Percentiles rank a stretch among this genome's conserved stretches.
These are phyloP conservation scores for Starmerella bombicola DNA, from an alignment of 805 yeast genomes.

Conservation along the genomic window DNA sequence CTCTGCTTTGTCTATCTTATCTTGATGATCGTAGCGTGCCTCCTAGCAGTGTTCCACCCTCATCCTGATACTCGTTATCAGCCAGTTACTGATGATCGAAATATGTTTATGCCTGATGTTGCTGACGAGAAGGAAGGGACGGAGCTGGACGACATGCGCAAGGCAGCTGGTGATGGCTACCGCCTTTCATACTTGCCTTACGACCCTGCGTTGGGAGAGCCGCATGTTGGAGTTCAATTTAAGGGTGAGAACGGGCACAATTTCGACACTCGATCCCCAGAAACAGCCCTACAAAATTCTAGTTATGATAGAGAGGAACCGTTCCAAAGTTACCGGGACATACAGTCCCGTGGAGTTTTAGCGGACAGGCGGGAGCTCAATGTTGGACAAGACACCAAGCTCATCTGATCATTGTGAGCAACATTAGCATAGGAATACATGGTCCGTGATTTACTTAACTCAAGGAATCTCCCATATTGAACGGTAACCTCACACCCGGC, in stretches of 20 bases:
- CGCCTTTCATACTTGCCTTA: conserved; percentile 20
- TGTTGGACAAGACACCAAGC: conserved; percentile 3
- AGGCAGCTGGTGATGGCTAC: conserved; percentile 32
- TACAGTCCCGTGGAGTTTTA: conserved; percentile 13
- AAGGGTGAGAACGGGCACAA: too few relatives aligned
- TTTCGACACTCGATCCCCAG: conserved; percentile 1
- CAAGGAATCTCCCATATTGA: too few relatives aligned
- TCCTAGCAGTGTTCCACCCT: conserved; percentile 68
- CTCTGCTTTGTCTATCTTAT: conserved; percentile 71
- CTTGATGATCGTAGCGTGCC: conserved; percentile 79
- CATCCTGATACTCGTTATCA: conserved; percentile 93
- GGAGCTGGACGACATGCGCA: conserved; percentile 64
- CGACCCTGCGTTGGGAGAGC: conserved; percentile 7
- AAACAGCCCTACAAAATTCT: conserved; percentile 2
- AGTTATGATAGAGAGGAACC: conserved; percentile 3
- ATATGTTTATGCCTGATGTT: conserved; percentile 56
- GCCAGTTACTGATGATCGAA: conserved; percentile 94
- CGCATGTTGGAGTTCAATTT: conserved; percentile 1
- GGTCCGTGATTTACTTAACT: too few relatives aligned
- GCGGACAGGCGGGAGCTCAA: conserved; percentile 2
- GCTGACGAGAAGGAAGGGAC: conserved; percentile 31
- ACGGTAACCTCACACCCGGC: too few relatives aligned
- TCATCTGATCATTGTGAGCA: not conserved
- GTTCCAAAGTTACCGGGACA: conserved; percentile 13
- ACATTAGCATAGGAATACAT: not conserved